Percentiles rank a stretch among this genome's conserved stretches.
Conservation (phyloP, 495 filamentous ascomycete genomes). For the Cercophora scortea region DNA sequence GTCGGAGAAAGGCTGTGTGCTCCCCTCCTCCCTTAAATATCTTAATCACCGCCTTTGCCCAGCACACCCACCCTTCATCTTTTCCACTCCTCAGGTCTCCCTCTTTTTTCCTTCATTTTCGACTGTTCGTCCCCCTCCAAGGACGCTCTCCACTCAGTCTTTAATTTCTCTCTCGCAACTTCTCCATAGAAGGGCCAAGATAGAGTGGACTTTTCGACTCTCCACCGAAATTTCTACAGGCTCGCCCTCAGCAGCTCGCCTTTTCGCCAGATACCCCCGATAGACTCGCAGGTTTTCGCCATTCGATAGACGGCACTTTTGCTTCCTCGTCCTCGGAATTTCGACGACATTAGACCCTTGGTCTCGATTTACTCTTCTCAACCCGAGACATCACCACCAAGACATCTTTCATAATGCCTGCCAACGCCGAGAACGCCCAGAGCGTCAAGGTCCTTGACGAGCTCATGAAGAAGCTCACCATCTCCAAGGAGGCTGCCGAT, state of each 20-base stretch:
- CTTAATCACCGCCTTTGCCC: conserved; percentile 6
- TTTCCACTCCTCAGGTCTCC: conserved; percentile 16
- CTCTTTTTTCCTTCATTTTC: conserved; percentile 12
- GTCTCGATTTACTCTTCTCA: background rate
- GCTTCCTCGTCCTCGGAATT: conserved; percentile 8
- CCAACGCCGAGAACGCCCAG: conserved; percentile 38
- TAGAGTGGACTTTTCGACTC: conserved; percentile 32
- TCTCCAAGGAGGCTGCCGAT: conserved; percentile 43
- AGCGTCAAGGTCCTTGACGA: conserved; percentile 46
- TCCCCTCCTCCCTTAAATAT: conserved; percentile 18
- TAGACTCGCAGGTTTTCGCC: conserved; percentile 12
- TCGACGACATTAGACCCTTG: conserved; percentile 8
- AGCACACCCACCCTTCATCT: conserved; percentile 6
- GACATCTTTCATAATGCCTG: conserved; percentile 24
- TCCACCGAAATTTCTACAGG: conserved; percentile 31
- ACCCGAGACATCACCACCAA: conserved; percentile 1
- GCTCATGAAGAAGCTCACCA: conserved; percentile 44
- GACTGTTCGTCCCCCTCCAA: conserved; percentile 17
- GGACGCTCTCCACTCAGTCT: conserved; percentile 26
- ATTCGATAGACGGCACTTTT: conserved; percentile 21
- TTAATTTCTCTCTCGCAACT: conserved; percentile 18
- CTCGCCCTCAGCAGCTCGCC: conserved; percentile 9
- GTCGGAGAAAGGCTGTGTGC: conserved; percentile 14
- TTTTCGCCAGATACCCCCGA: conserved; percentile 17
- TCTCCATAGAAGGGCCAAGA: conserved; percentile 24